Evolutionary conservation across 2,329 filamentous ascomycete genomes (phyloP).

Genomic region (Pseudogymnoascus verrucosus): DNA sequence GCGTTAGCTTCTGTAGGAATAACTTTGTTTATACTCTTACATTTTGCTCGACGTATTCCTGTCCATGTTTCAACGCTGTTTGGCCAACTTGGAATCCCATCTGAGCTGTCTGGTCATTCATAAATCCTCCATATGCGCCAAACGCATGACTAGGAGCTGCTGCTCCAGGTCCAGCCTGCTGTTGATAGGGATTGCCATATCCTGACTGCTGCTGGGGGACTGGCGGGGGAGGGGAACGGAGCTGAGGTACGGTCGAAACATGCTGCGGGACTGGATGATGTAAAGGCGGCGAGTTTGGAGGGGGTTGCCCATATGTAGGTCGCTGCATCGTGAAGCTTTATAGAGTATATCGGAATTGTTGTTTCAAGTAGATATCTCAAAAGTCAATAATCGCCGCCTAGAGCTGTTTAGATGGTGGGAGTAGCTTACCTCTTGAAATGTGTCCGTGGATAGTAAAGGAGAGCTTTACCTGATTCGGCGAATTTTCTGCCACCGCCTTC

Average conservation of each 20-base stretch:
- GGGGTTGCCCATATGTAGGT: conserved; percentile 65
- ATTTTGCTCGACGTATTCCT: conserved; percentile 93
- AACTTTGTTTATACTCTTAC: conserved; percentile 49
- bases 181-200: conserved; percentile 69
- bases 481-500: conserved; percentile 7
- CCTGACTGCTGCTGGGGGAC: conserved; percentile 56
- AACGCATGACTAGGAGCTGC: conserved; percentile 40
- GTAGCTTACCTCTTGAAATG: conserved; percentile 7
- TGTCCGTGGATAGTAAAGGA: conserved; percentile 7
- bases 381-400: not conserved
- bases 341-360: not conserved
- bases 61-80: conserved; percentile 81
- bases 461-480: not conserved
- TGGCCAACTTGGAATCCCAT: conserved; percentile 92
- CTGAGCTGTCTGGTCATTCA: conserved; percentile 91
- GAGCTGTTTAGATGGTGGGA: not conserved
- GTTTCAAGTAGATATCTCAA: not conserved
- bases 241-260: conserved; percentile 93
- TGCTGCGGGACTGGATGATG: conserved; percentile 97
- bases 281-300: conserved; percentile 73
- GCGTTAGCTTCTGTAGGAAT: conserved; percentile 13
- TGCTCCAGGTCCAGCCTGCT: conserved; percentile 39
- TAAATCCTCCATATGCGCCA: conserved; percentile 80
- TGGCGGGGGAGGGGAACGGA: conserved; percentile 86
- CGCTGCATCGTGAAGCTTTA: conserved; percentile 62